Evolutionary conservation across 345 rosid species (phyloP), one percentile per base, ranked within the genome.

Genomic region (Lumnitzera racemosa): DNA sequence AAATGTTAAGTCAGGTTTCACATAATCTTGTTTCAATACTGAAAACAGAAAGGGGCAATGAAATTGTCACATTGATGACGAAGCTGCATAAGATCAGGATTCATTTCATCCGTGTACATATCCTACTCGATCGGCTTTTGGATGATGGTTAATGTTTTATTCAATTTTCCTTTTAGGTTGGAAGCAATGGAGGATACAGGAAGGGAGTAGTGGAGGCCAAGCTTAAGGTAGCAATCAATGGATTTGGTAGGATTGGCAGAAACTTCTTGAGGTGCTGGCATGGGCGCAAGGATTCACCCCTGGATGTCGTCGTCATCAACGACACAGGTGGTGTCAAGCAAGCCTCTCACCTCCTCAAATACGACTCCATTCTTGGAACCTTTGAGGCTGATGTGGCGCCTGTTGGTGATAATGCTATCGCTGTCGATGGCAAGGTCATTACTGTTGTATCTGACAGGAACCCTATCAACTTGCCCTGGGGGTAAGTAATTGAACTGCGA

Each of bases 221-320:
- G 86, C 73, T 91, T 51, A 88, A 88, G 71, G 96, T 91, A 29
- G 98, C 98, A 24, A 91, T 91, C 51, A 91, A 91, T 15, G 98
- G 98, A 51, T 91, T 91, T 16, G 96, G 98, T 49, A 71, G 98
- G 63, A 88, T 91, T 25, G 98, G 98, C 3, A 80, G 98, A 78
- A 91, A 91, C 82, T 91, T 91, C 89, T 80, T 90, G 80, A 82
- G 97, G 71, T 90, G 97, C 68, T 90, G 96, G 97, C 97, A 90
- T 11, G 97, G 97, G 2, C 85, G 98, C 61, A 84, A 86, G 67
- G 89, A 91, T 74, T 91, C 98, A 4, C 96, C 90, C 14, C 73
- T 91, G 16, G 98, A 91, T n/a, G 65, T 91, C 69, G 74, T 91
- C 63, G 98, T 87, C 77, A 88, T 91, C 70, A 91, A 87, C 51